These are phyloP conservation scores for Umbelopsis sp. DNA, from an alignment of 192 early-diverging fungal species.

Conservation along the genomic window DNA sequence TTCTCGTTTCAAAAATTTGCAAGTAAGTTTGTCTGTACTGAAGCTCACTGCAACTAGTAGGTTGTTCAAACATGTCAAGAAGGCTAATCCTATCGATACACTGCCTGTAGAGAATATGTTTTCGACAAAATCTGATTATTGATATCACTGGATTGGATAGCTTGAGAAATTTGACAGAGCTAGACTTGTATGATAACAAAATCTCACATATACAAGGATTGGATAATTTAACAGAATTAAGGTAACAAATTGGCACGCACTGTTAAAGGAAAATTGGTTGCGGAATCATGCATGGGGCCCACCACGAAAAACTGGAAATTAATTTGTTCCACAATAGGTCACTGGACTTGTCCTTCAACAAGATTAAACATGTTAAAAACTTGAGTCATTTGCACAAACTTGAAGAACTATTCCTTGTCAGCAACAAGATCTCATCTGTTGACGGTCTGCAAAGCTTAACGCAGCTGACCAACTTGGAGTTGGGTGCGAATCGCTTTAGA, in stretches of 20 bases:
- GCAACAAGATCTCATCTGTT: constrained; percentile 89
- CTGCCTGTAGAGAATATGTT: constrained; percentile 63
- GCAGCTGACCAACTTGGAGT: constrained; percentile 82
- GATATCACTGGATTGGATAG: constrained; percentile 64
- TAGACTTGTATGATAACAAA: constrained; percentile 97
- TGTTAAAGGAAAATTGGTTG: too few relatives aligned
- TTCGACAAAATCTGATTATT: constrained; percentile 84
- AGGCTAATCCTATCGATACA: neutral
- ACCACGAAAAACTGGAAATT: neutral
- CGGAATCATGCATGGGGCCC: neutral
- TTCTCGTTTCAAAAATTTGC: constrained; percentile 64
- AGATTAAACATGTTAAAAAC: constrained; percentile 79
- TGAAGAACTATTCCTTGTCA: constrained; percentile 85
- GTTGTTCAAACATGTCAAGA: neutral
- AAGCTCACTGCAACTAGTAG: neutral
- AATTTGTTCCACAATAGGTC: constrained; percentile 25
- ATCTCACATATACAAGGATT: constrained; percentile 75
- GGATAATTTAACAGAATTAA: constrained; percentile 58
- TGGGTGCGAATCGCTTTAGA: constrained; percentile 94
- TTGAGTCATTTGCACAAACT: constrained; percentile 64
- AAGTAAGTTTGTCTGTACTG: constrained; percentile 46
- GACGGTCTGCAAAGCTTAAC: constrained; percentile 69
- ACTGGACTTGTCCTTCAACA: constrained; percentile 96
- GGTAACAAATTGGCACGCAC: constrained; percentile 42
- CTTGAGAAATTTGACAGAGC: constrained; percentile 66